Percentiles rank a stretch among this genome's conserved stretches.
These are phyloP conservation scores for Paramecium tetraurelia DNA, from an alignment of 73 alveolate species.

Conservation along the genomic window DNA sequence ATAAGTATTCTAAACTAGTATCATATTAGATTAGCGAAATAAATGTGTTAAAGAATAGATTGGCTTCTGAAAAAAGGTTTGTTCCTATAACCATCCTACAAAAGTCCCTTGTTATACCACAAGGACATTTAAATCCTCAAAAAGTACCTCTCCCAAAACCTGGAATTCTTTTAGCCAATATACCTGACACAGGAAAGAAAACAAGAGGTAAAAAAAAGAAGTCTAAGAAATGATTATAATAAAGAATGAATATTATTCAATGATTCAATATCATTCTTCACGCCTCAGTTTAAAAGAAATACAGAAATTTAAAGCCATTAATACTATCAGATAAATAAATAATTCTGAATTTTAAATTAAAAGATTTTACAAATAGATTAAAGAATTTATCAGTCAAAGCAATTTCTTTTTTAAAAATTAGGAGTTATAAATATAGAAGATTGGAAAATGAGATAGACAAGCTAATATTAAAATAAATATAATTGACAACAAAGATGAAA, in stretches of 20 bases:
- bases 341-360: no score
- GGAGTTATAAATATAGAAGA: no score
- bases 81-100: neutral
- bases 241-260: neutral
- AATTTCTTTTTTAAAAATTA: no score
- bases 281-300: no score
- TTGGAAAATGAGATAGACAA: no score
- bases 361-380: no score
- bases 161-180: neutral
- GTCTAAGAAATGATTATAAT: conserved; percentile 12
- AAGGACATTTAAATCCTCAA: conserved; percentile 3
- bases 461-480: no score
- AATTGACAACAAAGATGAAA: no score
- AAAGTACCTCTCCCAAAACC: conserved; percentile 14
- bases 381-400: no score
- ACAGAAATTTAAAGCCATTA: no score
- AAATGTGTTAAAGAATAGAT: neutral
- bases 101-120: conserved; percentile 17
- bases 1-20: neutral
- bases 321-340: no score
- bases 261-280: no score
- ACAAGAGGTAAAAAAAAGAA: neutral
- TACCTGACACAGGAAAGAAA: conserved; percentile 17
- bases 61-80: neutral
- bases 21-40: conserved; percentile 13